phyloP scores from a whole-genome alignment of 2,329 filamentous ascomycete species.

The Periconia sp. region DNA sequence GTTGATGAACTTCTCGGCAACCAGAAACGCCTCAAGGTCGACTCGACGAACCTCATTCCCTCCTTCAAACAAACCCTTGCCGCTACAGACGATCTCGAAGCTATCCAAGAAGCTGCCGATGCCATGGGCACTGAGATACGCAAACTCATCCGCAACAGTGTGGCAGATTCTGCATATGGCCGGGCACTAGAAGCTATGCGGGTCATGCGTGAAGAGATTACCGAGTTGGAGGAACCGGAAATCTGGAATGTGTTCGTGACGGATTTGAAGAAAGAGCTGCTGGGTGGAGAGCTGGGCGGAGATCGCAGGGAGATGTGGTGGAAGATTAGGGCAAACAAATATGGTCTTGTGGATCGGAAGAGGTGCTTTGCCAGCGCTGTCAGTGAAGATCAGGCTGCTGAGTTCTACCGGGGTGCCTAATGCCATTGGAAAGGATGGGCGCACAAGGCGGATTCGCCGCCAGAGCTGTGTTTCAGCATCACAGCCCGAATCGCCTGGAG shows the following conservation, averaged over 20 bases:
- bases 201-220: conserved; percentile 76
- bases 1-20: conserved; percentile 76
- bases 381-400: conserved; percentile 67
- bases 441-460: neutral
- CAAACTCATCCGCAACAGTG: conserved; percentile 68
- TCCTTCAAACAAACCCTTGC: conserved; percentile 83
- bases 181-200: conserved; percentile 74
- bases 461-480: no score
- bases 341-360: conserved; percentile 72
- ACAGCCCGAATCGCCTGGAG: no score
- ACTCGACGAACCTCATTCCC: conserved; percentile 76
- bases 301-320: conserved; percentile 84
- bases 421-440: neutral
- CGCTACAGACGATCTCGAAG: conserved; percentile 59
- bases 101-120: conserved; percentile 67
- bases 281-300: conserved; percentile 71
- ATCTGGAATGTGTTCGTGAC: conserved; percentile 75
- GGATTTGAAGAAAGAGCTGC: conserved; percentile 70
- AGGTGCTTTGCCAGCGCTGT: conserved; percentile 67
- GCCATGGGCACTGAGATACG: conserved; percentile 76
- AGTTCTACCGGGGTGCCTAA: conserved; percentile 29
- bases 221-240: conserved; percentile 71
- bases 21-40: conserved; percentile 59
- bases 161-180: conserved; percentile 74
- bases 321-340: conserved; percentile 63